Evolutionary conservation across 495 filamentous ascomycete genomes (phyloP).

Genomic region (Podospora conica): DNA sequence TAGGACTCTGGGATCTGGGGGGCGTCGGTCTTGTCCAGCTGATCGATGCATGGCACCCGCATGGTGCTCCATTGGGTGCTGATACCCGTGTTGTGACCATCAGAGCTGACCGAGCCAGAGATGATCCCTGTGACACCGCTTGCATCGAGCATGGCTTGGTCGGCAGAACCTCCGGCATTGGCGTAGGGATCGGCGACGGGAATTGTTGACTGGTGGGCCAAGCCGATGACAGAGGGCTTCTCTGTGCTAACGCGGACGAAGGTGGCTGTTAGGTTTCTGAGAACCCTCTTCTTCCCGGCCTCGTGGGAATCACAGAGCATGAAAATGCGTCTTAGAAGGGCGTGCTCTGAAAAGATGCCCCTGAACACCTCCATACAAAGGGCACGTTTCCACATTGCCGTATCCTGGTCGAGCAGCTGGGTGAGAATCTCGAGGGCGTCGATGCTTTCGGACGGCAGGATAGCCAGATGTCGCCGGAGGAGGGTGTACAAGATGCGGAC

Average conservation of each 20-base stretch:
- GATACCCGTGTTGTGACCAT: conserved; percentile 65
- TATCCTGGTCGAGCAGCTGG: conserved; percentile 82
- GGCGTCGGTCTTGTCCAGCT: conserved; percentile 86
- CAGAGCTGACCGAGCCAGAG: conserved; percentile 61
- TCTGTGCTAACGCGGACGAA: conserved; percentile 88
- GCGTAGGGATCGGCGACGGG: conserved; percentile 47
- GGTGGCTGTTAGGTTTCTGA: conserved; percentile 72
- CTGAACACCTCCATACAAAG: conserved; percentile 88
- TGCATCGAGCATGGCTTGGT: conserved; percentile 81
- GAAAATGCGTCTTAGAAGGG: conserved; percentile 73
- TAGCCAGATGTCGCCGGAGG: conserved; percentile 65
- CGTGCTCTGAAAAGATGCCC: conserved; percentile 72
- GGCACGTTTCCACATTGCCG: conserved; percentile 73
- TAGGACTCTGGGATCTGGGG: conserved; percentile 85
- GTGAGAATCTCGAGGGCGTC: conserved; percentile 79
- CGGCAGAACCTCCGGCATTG: conserved; percentile 43
- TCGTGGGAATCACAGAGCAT: conserved; percentile 68
- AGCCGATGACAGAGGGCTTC: conserved; percentile 78
- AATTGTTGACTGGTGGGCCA: conserved; percentile 77
- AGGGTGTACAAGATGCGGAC: conserved; percentile 75
- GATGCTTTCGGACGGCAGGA: conserved; percentile 73
- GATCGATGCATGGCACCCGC: conserved; percentile 83
- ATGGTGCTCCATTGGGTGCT: conserved; percentile 86
- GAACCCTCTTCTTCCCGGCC: conserved; percentile 59
- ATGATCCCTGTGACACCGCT: conserved; percentile 86